Conservation (phyloP, 768 basidiomycete genomes). For the Xerocomus brunneocitrinus region DNA sequence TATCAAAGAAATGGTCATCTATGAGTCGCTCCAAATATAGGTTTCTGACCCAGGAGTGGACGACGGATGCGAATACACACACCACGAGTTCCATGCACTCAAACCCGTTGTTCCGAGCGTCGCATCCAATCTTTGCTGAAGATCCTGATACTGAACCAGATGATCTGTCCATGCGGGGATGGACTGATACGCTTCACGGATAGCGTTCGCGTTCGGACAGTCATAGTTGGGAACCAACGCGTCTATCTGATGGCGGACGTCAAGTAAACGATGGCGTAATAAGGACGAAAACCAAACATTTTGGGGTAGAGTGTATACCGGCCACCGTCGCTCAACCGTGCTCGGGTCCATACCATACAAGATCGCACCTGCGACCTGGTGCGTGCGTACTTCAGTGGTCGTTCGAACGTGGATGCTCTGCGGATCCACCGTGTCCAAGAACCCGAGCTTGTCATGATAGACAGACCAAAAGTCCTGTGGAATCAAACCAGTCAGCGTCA, state of each 20-base stretch:
- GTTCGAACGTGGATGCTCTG: slow-evolving; percentile 41
- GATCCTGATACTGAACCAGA: slow-evolving; percentile 32
- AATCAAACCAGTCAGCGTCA: background rate
- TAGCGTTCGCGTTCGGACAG: slow-evolving; percentile 38
- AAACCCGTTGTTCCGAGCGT: slow-evolving; percentile 40
- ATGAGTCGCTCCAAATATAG: background rate
- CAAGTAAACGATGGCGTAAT: background rate
- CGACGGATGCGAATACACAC: slow-evolving; percentile 26
- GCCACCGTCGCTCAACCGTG: slow-evolving; percentile 31
- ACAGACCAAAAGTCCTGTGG: slow-evolving; percentile 46
- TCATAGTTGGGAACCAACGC: slow-evolving; percentile 42
- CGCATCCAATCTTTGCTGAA: slow-evolving; percentile 35
- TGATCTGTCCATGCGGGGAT: slow-evolving; percentile 46
- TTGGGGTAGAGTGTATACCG: slow-evolving; percentile 39
- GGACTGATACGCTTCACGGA: slow-evolving; percentile 40
- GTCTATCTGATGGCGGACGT: slow-evolving; percentile 38
- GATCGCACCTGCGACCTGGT: slow-evolving; percentile 44
- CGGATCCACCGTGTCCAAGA: slow-evolving; percentile 33
- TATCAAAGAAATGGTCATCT: slow-evolving; percentile 47
- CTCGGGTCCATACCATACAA: slow-evolving; percentile 42
- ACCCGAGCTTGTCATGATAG: slow-evolving; percentile 35
- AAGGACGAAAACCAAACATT: slow-evolving; percentile 27
- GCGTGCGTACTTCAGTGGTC: slow-evolving; percentile 43
- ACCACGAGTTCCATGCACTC: slow-evolving; percentile 44
- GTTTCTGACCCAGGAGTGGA: background rate